A percentile compares a stretch with the other conserved stretches of the same genome.
phyloP scores from a whole-genome alignment of 805 yeast species.

The Lipomyces yamanashiensis region DNA sequence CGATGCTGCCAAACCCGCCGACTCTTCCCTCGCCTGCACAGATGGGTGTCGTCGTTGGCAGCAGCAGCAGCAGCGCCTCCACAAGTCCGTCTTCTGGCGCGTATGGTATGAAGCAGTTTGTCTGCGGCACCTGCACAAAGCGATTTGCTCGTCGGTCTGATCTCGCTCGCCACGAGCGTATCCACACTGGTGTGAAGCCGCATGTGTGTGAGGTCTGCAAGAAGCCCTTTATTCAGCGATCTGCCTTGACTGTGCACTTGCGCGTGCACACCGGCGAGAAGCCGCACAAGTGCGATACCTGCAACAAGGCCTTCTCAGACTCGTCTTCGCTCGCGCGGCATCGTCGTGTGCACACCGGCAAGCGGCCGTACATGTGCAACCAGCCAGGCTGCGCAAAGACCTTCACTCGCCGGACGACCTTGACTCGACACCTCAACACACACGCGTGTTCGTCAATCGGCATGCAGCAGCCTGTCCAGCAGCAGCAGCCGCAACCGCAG shows the following conservation, averaged over 20 bases:
- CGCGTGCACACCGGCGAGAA: conserved; percentile 84
- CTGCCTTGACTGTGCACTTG: conserved; percentile 77
- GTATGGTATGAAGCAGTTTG: conserved; percentile 40
- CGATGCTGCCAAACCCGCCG: conserved; percentile 10
- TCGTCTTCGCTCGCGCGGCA: conserved; percentile 72
- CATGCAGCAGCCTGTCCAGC: conserved; percentile 10
- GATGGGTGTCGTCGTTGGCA: conserved; percentile 8
- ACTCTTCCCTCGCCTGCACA: conserved; percentile 7
- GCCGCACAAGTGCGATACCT: conserved; percentile 61
- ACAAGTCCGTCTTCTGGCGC: conserved; percentile 1
- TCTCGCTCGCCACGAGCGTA: conserved; percentile 75
- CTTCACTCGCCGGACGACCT: conserved; percentile 73
- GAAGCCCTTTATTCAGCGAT: conserved; percentile 80
- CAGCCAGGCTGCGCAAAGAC: conserved; percentile 66
- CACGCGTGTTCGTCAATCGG: conserved; percentile 47
- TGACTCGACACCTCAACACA: conserved; percentile 71
- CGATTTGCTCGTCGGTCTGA: conserved; percentile 77
- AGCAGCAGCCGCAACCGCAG: conserved; percentile 14
- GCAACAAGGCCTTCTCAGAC: conserved; percentile 39
- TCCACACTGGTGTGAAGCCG: conserved; percentile 56
- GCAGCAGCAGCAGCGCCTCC: too few species aligned
- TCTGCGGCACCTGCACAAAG: conserved; percentile 59
- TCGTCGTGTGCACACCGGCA: conserved; percentile 62
- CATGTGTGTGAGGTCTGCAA: conserved; percentile 60
- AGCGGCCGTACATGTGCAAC: conserved; percentile 56